Evolutionary conservation across 2,329 filamentous ascomycete species (phyloP).

Genomic region (Westerdykella sp.): DNA sequence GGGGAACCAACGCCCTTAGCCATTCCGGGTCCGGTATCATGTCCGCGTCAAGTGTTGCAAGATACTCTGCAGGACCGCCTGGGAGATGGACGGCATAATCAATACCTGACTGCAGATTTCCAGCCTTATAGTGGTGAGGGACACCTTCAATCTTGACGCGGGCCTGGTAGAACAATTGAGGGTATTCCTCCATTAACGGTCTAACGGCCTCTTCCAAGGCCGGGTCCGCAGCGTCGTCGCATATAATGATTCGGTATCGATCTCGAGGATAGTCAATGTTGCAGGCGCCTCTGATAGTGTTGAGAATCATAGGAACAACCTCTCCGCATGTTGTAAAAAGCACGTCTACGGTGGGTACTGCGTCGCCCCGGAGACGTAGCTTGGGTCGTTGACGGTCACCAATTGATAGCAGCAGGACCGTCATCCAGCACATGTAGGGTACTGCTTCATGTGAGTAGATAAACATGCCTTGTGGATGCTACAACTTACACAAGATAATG

Average conservation of each 20-base stretch:
- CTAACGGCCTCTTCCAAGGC: conserved; percentile 25
- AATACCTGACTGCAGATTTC: conserved; percentile 43
- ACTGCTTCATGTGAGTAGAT: background rate
- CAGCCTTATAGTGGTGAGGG: conserved; percentile 55
- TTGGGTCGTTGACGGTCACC: background rate
- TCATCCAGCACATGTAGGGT: background rate
- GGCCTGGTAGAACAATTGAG: conserved; percentile 40
- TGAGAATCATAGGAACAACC: background rate
- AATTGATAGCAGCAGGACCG: background rate
- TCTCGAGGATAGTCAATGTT: conserved; percentile 39
- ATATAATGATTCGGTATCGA: conserved; percentile 36
- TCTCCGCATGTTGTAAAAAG: background rate
- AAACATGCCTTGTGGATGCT: background rate
- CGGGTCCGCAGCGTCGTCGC: conserved; percentile 36
- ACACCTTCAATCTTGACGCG: conserved; percentile 36
- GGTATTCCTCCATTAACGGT: conserved; percentile 26
- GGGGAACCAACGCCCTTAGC: conserved; percentile 54
- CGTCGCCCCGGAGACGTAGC: background rate
- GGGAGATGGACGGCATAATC: conserved; percentile 50
- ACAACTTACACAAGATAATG: background rate
- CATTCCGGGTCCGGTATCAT: conserved; percentile 60
- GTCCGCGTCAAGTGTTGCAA: conserved; percentile 59
- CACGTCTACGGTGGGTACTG: background rate
- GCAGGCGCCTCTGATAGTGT: conserved; percentile 38
- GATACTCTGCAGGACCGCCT: conserved; percentile 14